phyloP scores from a whole-genome alignment of 805 yeast species.

The Candida succiphila region DNA sequence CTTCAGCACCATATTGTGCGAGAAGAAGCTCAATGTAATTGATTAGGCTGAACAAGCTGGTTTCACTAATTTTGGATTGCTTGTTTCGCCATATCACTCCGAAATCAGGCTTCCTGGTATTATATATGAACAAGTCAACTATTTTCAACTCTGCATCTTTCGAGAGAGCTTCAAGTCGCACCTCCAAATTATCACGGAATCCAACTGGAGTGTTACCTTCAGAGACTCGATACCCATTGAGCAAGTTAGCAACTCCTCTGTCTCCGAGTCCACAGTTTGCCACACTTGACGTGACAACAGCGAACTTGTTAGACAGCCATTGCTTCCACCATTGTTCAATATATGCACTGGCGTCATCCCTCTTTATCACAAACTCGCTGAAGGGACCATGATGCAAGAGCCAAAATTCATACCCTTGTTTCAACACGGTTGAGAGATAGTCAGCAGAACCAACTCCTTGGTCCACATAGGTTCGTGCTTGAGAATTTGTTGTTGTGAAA shows the following conservation, averaged over 20 bases:
- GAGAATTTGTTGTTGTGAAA: too few species aligned
- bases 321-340: slow-evolving; percentile 25
- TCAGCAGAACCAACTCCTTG: slow-evolving; percentile 23
- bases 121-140: slow-evolving; percentile 14
- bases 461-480: too few species aligned
- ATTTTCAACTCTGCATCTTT: slow-evolving; percentile 4
- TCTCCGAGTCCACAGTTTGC: slow-evolving; percentile 15
- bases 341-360: too few species aligned
- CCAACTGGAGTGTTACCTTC: slow-evolving; percentile 19
- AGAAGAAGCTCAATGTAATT: slow-evolving; percentile 17
- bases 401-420: slow-evolving; percentile 23
- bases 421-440: slow-evolving; percentile 19
- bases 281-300: slow-evolving; percentile 10
- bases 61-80: slow-evolving; percentile 7
- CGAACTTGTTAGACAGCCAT: slow-evolving; percentile 22
- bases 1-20: too few species aligned
- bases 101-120: slow-evolving; percentile 21
- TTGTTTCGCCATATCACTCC: slow-evolving; percentile 17
- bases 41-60: slow-evolving; percentile 11
- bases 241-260: slow-evolving; percentile 24
- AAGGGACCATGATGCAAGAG: slow-evolving; percentile 22
- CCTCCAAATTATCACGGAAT: slow-evolving; percentile 16
- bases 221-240: slow-evolving; percentile 19
- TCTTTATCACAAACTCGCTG: slow-evolving; percentile 2
- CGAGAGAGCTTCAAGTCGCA: slow-evolving; percentile 8